These are phyloP conservation scores for Pseudozyma thailandica DNA, from an alignment of 1,284 basidiomycete species.

Conservation along the genomic window DNA sequence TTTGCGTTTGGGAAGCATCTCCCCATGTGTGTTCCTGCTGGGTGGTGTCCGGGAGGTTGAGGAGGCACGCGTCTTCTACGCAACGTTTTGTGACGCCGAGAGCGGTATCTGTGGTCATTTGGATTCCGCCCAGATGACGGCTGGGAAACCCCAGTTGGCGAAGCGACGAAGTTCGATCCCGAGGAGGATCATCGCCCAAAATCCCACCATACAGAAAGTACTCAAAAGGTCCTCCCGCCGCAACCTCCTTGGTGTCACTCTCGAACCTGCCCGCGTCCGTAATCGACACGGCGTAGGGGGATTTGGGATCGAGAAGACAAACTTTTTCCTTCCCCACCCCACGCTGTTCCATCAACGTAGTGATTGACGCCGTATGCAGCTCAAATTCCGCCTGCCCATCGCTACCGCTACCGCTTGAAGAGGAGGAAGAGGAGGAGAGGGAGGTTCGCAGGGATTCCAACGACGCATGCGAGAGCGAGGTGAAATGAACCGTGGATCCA, in stretches of 20 bases:
- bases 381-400: conserved; percentile 68
- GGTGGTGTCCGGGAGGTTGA: conserved; percentile 27
- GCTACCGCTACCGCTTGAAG: background rate
- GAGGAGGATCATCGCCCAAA: conserved; percentile 86
- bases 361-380: conserved; percentile 75
- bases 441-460: conserved; percentile 73
- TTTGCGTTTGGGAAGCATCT: conserved; percentile 12
- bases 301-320: conserved; percentile 63
- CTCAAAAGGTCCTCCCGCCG: conserved; percentile 54
- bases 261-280: conserved; percentile 52
- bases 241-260: conserved; percentile 7
- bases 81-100: conserved; percentile 90
- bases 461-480: conserved; percentile 80
- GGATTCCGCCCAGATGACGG: conserved; percentile 71
- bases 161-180: conserved; percentile 84
- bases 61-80: conserved; percentile 74
- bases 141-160: conserved; percentile 84
- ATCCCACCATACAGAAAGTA: conserved; percentile 68
- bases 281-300: conserved; percentile 50
- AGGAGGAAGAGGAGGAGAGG: conserved; percentile 44
- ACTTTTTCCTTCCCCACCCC: conserved; percentile 71
- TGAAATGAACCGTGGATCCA: conserved; percentile 79
- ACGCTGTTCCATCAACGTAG: conserved; percentile 75
- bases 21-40: conserved; percentile 27
- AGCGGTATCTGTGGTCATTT: conserved; percentile 99